Evolutionary conservation across 1,139 yeast genomes (phyloP).

Genomic region (Yamadazyma dushanensis): DNA sequence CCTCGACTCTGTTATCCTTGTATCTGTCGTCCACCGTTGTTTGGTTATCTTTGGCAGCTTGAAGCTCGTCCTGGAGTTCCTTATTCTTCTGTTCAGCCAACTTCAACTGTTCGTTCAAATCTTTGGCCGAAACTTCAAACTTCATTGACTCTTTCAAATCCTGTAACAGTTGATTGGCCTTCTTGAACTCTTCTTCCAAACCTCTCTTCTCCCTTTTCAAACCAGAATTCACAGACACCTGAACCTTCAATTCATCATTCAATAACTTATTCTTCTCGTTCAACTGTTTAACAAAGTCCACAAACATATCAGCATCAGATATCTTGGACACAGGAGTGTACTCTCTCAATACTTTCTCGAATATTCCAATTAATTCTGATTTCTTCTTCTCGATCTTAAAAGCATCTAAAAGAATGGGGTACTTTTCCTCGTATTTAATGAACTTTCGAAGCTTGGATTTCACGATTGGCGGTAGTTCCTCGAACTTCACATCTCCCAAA

Average conservation of each 20-base stretch:
- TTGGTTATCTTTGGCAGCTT: conserved; percentile 8
- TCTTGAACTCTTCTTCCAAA: conserved; percentile 17
- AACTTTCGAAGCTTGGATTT: conserved; percentile 71
- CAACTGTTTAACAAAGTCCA: conserved; percentile 68
- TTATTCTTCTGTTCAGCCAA: not conserved
- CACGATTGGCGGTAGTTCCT: conserved; percentile 53
- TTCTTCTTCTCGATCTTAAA: conserved; percentile 78
- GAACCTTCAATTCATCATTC: conserved; percentile 48
- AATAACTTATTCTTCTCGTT: conserved; percentile 61
- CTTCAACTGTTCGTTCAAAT: conserved; percentile 1
- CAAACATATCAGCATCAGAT: conserved; percentile 66
- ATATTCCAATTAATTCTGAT: conserved; percentile 56
- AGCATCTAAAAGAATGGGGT: conserved; percentile 80
- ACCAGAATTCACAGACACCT: conserved; percentile 16
- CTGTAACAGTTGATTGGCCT: conserved; percentile 8
- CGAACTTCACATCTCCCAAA: conserved; percentile 25
- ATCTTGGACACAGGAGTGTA: conserved; percentile 78
- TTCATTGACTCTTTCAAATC: conserved; percentile 5
- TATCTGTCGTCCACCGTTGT: conserved; percentile 1
- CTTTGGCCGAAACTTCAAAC: conserved; percentile 4
- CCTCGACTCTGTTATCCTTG: not conserved
- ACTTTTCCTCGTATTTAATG: conserved; percentile 84
- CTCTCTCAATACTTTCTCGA: conserved; percentile 75
- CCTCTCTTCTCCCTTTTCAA: conserved; percentile 16
- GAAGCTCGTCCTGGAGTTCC: conserved; percentile 4